These are phyloP conservation scores for Fusarium compactum DNA, from an alignment of 2,329 filamentous ascomycete genomes.

Conservation along the genomic window DNA sequence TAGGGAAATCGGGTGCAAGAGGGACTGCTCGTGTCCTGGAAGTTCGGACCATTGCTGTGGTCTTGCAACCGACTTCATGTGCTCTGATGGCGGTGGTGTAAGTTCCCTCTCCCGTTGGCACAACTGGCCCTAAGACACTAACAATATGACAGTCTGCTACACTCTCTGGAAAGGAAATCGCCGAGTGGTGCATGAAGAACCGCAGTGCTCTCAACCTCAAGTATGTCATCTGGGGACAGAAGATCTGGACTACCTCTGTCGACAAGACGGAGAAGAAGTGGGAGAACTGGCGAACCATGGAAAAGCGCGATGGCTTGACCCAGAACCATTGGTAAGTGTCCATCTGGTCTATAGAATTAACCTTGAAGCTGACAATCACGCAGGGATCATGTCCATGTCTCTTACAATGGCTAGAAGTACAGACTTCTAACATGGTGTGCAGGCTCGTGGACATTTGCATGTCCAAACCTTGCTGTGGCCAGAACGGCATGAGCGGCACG, in stretches of 20 bases:
- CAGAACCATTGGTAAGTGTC: slow-evolving; percentile 58
- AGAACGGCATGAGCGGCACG: not conserved
- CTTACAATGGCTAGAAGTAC: slow-evolving; percentile 38
- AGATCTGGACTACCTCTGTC: slow-evolving; percentile 57
- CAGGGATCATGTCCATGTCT: slow-evolving; percentile 49
- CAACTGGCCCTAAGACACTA: not conserved
- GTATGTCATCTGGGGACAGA: slow-evolving; percentile 65
- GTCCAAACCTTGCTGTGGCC: not conserved
- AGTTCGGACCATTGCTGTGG: slow-evolving; percentile 55
- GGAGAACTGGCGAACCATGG: slow-evolving; percentile 58
- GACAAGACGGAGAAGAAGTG: slow-evolving; percentile 54
- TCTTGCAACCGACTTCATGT: slow-evolving; percentile 55
- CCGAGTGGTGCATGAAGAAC: slow-evolving; percentile 63
- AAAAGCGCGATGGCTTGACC: slow-evolving; percentile 56
- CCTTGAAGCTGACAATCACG: not conserved
- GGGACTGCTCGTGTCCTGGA: slow-evolving; percentile 51
- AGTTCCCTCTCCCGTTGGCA: slow-evolving; percentile 16
- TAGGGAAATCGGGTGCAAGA: slow-evolving; percentile 51
- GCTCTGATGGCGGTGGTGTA: slow-evolving; percentile 54
- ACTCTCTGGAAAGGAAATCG: slow-evolving; percentile 57
- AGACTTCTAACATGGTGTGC: not conserved
- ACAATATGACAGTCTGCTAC: slow-evolving; percentile 48
- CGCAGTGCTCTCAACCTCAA: slow-evolving; percentile 56
- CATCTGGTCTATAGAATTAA: accelerated
- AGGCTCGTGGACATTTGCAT: not conserved